Evolutionary conservation across 768 basidiomycete species (phyloP), one percentile per base, ranked within the genome.

Genomic region (Leccinum variicolor): DNA sequence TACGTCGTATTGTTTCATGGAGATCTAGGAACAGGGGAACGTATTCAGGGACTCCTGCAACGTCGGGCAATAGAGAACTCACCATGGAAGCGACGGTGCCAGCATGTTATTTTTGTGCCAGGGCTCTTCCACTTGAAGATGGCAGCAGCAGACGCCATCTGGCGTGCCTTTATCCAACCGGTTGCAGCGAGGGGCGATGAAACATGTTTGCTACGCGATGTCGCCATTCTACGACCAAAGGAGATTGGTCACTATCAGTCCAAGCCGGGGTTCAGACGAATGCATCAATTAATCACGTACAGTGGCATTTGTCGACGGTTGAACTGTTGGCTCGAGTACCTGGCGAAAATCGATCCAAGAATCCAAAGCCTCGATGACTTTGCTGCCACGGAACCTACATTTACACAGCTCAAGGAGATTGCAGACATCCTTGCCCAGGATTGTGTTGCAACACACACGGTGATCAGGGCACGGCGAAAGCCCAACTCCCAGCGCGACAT

Each of bases 101-200:
- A 78, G 34, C 65, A 58, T 36, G 52, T 76, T 1, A 57, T 79
- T 0, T 76, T 69, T 48, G 58, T 77, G 1, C 59, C 63, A 1
- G 75, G 73, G 0, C 51, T 76, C 0, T 77, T 77, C 50, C 75
- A 74, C 57, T 53, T 72, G 17, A 74, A 72, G 54, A 75, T 75
- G 66, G 69, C 73, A 0, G 53, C 52, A n/a, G 64, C 63, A 0
- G 69, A 75, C 50, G 63, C 66, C 0, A 17, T 68, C 0, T 69
- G 64, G 64, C 17, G 50, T 4, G 28, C 33, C 1, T 64, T 63
- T 21, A 26, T 70, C 4, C 46, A 57, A 0, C 64, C 66, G 1
- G 1, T 7, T 11, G 13, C 19, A 2, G 60, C 53, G 3, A 23
- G 52, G 1, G 33, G 52, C 1, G 64, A 66, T 21, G 55, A 55